Conservation (phyloP, 306 rosid genomes). For the Coriaria nepalensis region DNA sequence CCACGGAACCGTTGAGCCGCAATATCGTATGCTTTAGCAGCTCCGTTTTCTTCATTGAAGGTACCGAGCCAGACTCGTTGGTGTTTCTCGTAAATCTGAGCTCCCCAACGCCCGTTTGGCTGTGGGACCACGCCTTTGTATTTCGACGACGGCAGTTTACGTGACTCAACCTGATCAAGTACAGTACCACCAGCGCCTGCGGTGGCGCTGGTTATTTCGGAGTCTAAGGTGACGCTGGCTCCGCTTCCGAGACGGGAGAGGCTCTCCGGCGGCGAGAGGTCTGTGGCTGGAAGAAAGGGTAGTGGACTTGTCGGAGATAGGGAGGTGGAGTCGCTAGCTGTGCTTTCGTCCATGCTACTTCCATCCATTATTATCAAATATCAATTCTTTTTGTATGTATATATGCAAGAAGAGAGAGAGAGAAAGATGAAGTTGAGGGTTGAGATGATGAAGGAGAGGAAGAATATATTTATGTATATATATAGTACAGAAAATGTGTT, state of each 20-base stretch:
- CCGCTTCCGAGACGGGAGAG: constrained; percentile 63
- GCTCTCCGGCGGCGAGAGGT: constrained; percentile 20
- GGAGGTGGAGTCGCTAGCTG: constrained; percentile 53
- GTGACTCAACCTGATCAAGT: constrained; percentile 10
- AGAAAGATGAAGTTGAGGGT: constrained; percentile 15
- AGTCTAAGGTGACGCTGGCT: constrained; percentile 37
- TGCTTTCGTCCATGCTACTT: constrained; percentile 66
- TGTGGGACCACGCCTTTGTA: constrained; percentile 39
- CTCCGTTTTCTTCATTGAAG: constrained; percentile 25
- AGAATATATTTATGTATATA: constrained; percentile 24
- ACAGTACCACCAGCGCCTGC: neutral
- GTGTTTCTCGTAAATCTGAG: constrained; percentile 35
- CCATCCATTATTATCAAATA: constrained; percentile 32
- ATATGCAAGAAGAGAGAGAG: neutral
- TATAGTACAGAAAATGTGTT: constrained; percentile 26
- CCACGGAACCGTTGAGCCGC: constrained; percentile 29
- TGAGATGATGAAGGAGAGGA: constrained; percentile 16
- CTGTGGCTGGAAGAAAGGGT: neutral
- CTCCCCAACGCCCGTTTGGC: constrained; percentile 38
- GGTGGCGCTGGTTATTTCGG: constrained; percentile 22
- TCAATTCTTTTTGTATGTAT: too few species aligned
- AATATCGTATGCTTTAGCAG: constrained; percentile 31
- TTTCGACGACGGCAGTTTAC: constrained; percentile 22
- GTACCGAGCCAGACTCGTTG: constrained; percentile 40
- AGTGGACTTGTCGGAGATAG: constrained; percentile 17